phyloP scores from a whole-genome alignment of 495 filamentous ascomycete genomes.

The Podospora sp. region DNA sequence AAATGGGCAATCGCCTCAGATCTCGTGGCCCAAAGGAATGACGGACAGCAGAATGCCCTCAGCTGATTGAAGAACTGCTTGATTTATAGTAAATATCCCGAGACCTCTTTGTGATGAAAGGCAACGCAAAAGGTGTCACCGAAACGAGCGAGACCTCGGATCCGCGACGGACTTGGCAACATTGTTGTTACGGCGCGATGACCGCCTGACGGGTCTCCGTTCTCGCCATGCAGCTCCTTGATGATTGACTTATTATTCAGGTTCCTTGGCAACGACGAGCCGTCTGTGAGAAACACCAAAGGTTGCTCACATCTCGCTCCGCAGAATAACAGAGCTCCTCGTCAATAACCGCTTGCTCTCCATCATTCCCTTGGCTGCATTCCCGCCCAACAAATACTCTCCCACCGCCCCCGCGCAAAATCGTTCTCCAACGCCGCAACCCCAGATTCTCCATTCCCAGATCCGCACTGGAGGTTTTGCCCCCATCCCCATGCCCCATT shows the following conservation, averaged over 20 bases:
- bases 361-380: neutral
- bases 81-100: neutral
- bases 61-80: neutral
- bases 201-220: neutral
- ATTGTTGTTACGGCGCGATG: neutral
- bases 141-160: neutral
- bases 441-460: conserved; percentile 1
- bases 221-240: neutral
- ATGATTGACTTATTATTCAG: conserved; percentile 1
- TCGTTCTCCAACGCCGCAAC: neutral
- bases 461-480: conserved; percentile 2
- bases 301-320: neutral
- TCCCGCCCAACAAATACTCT: neutral
- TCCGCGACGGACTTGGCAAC: neutral
- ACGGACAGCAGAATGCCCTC: neutral
- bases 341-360: neutral
- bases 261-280: neutral
- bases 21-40: conserved; percentile 8
- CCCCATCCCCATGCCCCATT: neutral
- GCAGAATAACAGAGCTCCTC: neutral
- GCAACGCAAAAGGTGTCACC: neutral
- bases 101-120: neutral
- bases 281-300: neutral
- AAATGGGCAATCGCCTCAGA: conserved; percentile 15
- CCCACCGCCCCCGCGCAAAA: neutral